Evolutionary conservation across 306 rosid species (phyloP).

Genomic region (Acacia crassicarpa): DNA sequence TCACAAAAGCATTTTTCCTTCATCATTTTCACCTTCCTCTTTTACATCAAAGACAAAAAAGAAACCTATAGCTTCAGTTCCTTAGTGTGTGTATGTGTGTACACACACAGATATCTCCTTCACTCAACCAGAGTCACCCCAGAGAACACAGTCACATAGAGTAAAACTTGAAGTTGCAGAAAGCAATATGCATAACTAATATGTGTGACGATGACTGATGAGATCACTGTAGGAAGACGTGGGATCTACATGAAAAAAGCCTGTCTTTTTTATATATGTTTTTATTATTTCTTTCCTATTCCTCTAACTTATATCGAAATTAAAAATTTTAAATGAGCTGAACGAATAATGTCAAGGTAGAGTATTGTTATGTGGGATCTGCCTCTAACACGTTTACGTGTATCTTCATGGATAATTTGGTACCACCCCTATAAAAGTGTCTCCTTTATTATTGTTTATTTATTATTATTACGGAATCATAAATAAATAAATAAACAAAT

Average conservation of each 20-base stretch:
- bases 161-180: not conserved
- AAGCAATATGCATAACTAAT: not conserved
- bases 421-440: not conserved
- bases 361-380: not conserved
- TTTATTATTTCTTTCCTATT: slow-evolving; percentile 14
- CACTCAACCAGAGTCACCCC: not conserved
- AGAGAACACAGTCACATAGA: not conserved
- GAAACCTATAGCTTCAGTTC: not conserved
- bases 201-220: not conserved
- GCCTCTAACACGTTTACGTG: not conserved
- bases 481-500: slow-evolving; percentile 11
- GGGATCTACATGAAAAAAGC: slow-evolving; percentile 53
- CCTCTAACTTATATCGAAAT: not conserved
- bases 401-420: not conserved
- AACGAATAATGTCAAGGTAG: not conserved
- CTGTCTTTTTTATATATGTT: slow-evolving; percentile 18
- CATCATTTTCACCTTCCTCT: slow-evolving; percentile 33
- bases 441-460: slow-evolving; percentile 36
- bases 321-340: not conserved
- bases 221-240: slow-evolving; percentile 35
- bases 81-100: not conserved
- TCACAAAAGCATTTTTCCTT: slow-evolving; percentile 51
- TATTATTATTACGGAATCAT: slow-evolving; percentile 5
- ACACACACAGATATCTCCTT: not conserved
- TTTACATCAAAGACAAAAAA: slow-evolving; percentile 37